Conservation (phyloP, 1,139 yeast genomes). For the Taphrina betulina region DNA sequence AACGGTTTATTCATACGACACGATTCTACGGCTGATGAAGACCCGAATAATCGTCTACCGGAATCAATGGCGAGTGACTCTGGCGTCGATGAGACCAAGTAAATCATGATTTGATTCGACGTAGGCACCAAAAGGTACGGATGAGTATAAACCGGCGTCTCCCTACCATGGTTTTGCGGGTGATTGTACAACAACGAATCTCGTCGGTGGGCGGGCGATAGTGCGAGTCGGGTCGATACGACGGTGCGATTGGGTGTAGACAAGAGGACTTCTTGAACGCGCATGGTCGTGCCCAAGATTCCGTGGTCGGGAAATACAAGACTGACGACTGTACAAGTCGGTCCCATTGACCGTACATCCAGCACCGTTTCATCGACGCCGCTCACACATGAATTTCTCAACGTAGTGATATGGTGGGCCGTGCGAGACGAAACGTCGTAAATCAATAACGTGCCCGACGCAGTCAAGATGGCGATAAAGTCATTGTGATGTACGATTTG, state of each 20-base stretch:
- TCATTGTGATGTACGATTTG: not conserved
- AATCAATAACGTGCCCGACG: not conserved
- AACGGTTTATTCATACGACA: conserved; percentile 2
- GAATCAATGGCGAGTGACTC: not conserved
- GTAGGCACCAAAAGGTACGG: conserved; percentile 5
- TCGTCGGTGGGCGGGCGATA: not conserved
- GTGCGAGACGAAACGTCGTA: not conserved
- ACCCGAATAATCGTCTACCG: not conserved
- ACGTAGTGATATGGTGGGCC: not conserved
- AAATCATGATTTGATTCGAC: not conserved
- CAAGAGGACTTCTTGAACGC: conserved; percentile 1
- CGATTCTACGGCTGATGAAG: not conserved
- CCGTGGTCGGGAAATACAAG: conserved; percentile 1
- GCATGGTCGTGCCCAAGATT: not conserved
- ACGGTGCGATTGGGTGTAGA: not conserved
- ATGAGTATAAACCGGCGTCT: not conserved
- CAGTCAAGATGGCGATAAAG: not conserved
- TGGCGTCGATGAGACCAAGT: conserved; percentile 1
- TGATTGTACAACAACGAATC: too few species aligned
- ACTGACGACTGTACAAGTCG: not conserved
- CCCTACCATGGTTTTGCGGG: not conserved
- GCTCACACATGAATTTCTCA: too few species aligned
- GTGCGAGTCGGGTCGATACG: not conserved
- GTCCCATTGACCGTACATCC: too few species aligned
- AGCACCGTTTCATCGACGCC: too few species aligned